Percentiles rank a stretch among this genome's conserved stretches.
These are phyloP conservation scores for Grifola frondosa DNA, from an alignment of 1,284 basidiomycete species.

Conservation along the genomic window DNA sequence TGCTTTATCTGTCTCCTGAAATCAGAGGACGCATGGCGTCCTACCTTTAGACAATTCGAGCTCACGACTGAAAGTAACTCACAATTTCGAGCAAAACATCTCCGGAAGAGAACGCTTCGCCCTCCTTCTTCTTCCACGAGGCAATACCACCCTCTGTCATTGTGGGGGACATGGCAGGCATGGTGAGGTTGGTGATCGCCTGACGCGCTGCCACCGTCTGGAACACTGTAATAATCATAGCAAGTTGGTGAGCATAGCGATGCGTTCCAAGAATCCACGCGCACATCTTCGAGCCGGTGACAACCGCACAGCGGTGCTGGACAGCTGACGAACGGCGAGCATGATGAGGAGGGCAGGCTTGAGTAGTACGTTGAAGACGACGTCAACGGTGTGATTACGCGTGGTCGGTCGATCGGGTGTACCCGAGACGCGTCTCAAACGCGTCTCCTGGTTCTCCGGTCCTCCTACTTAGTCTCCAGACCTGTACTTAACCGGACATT, in stretches of 20 bases:
- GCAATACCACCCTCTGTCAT: conserved; percentile 98
- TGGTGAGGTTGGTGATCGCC: conserved; percentile 71
- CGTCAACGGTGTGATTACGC: no score
- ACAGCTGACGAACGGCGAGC: conserved; percentile 22
- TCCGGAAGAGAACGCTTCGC: conserved; percentile 81
- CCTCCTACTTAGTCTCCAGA: no score
- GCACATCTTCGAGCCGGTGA: conserved; percentile 21
- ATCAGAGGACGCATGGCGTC: no score
- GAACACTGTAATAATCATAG: no score
- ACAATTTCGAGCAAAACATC: conserved; percentile 95
- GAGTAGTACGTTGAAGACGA: conserved; percentile 18
- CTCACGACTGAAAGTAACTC: no score
- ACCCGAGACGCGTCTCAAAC: conserved; percentile 2
- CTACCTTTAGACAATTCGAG: no score
- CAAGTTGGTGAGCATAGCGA: no score
- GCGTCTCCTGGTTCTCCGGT: no score
- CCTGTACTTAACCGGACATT: no score
- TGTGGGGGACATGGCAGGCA: conserved; percentile 98
- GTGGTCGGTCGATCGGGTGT: no score
- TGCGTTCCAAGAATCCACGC: conserved; percentile 2
- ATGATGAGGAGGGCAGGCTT: conserved; percentile 15
- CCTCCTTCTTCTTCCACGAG: conserved; percentile 90
- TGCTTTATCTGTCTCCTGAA: conserved; percentile 97
- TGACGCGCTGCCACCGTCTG: conserved; percentile 53
- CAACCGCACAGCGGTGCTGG: conserved; percentile 17